Conservation (phyloP, 2,329 filamentous ascomycete genomes). For the Ascochyta lentis region DNA sequence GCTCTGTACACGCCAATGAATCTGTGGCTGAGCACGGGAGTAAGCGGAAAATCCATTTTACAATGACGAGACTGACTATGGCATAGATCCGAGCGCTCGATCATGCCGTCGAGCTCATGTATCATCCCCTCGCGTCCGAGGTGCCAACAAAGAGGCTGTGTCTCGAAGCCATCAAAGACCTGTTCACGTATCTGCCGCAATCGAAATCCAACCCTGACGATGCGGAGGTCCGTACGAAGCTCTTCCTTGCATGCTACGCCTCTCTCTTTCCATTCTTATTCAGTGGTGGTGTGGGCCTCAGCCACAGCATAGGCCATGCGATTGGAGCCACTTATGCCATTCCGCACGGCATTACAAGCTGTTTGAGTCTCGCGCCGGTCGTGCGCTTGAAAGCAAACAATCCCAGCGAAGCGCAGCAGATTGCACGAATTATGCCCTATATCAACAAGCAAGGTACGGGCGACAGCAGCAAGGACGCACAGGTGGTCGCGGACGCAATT, state of each 20-base stretch:
- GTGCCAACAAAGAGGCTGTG: conserved; percentile 56
- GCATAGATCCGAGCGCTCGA: conserved; percentile 58
- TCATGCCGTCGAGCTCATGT: conserved; percentile 62
- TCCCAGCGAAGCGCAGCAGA: conserved; percentile 55
- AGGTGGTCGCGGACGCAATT: conserved; percentile 55
- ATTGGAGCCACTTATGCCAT: conserved; percentile 63
- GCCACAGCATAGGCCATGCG: conserved; percentile 58
- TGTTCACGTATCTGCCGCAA: conserved; percentile 61
- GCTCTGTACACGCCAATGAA: conserved; percentile 58
- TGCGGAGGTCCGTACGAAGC: conserved; percentile 58
- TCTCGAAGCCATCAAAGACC: conserved; percentile 55
- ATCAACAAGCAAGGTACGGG: conserved; percentile 53
- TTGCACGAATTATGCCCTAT: conserved; percentile 56
- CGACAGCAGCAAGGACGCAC: conserved; percentile 53
- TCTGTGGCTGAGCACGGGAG: conserved; percentile 60
- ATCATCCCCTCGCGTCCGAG: conserved; percentile 61
- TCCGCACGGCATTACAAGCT: conserved; percentile 63
- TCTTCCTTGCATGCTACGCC: conserved; percentile 61
- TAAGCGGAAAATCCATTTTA: conserved; percentile 17
- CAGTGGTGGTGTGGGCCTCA: conserved; percentile 59
- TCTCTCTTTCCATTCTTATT: conserved; percentile 58
- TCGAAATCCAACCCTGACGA: conserved; percentile 56
- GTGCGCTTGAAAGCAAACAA: conserved; percentile 60
- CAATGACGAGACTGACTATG: conserved; percentile 8
- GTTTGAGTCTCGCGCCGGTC: conserved; percentile 60